These are phyloP conservation scores for Punctularia strigosozonata DNA, from an alignment of 768 basidiomycete genomes.

Conservation along the genomic window DNA sequence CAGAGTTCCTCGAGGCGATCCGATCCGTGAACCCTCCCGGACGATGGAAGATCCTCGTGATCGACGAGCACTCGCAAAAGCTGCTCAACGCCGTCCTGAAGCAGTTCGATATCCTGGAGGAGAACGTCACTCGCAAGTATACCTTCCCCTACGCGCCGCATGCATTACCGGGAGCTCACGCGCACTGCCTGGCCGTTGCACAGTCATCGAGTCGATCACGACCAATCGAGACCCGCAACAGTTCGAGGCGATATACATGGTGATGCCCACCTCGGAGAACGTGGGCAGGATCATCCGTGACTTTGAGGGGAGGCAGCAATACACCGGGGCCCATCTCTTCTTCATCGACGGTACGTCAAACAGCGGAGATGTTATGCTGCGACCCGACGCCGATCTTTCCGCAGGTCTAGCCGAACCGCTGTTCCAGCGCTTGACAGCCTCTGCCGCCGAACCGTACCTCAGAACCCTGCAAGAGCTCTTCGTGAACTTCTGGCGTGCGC, in stretches of 20 bases:
- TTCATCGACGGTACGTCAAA: conserved; percentile 78
- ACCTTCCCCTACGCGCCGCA: background rate
- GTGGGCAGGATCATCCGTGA: conserved; percentile 85
- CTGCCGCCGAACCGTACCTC: conserved; percentile 69
- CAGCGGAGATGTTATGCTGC: background rate
- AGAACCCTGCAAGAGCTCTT: conserved; percentile 75
- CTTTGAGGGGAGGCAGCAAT: conserved; percentile 58
- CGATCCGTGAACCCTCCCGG: conserved; percentile 77
- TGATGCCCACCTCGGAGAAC: conserved; percentile 93
- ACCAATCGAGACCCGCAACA: conserved; percentile 73
- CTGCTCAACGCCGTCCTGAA: conserved; percentile 79
- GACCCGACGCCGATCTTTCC: conserved; percentile 1
- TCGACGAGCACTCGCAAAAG: conserved; percentile 85
- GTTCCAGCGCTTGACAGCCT: conserved; percentile 63
- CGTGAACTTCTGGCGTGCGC: conserved; percentile 86
- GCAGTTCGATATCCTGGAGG: conserved; percentile 88
- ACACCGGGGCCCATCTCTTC: conserved; percentile 81
- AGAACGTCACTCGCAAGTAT: conserved; percentile 87
- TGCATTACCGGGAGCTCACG: background rate
- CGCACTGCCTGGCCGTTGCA: background rate
- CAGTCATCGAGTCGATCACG: conserved; percentile 90
- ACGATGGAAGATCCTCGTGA: conserved; percentile 95
- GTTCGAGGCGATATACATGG: conserved; percentile 86
- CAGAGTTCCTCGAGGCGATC: conserved; percentile 83
- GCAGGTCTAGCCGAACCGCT: conserved; percentile 69